Evolutionary conservation across 345 rosid genomes (phyloP).

Genomic region (Clarkia xantiana): DNA sequence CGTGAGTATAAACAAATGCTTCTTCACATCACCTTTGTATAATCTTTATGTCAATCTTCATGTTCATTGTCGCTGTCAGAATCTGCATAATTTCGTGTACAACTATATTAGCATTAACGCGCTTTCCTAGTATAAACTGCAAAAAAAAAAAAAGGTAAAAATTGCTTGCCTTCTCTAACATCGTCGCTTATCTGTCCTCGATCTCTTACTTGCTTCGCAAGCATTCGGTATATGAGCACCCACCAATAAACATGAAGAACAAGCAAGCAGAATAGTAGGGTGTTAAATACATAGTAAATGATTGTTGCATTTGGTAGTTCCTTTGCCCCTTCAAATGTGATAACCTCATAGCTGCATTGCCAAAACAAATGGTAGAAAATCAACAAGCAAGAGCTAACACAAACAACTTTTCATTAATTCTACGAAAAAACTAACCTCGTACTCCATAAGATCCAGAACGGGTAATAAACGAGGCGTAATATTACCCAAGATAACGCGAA

Average conservation of each 20-base stretch:
- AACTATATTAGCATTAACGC: too few species aligned
- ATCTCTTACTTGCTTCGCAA: constrained; percentile 34
- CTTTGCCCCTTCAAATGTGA: constrained; percentile 35
- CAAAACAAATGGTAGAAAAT: not conserved
- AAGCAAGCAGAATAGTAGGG: constrained; percentile 52
- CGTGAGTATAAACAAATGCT: too few species aligned
- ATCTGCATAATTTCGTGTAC: too few species aligned
- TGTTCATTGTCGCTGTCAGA: too few species aligned
- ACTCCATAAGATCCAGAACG: constrained; percentile 64
- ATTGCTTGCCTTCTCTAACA: constrained; percentile 46
- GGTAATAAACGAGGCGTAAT: constrained; percentile 44
- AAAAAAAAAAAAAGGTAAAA: too few species aligned
- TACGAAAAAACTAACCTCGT: constrained; percentile 63
- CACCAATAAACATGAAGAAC: constrained; percentile 68
- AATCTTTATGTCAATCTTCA: too few species aligned
- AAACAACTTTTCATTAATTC: too few species aligned
- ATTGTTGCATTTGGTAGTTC: constrained; percentile 30
- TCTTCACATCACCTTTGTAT: too few species aligned
- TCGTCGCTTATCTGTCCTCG: constrained; percentile 52
- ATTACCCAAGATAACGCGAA: constrained; percentile 41
- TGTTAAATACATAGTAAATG: constrained; percentile 59
- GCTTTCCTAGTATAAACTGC: too few species aligned
- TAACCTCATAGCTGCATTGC: constrained; percentile 49
- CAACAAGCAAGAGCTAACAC: not conserved
- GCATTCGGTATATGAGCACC: constrained; percentile 49